Evolutionary conservation across 345 rosid species (phyloP), one percentile per base, ranked within the genome.

Genomic region (Hibiscus trionum): DNA sequence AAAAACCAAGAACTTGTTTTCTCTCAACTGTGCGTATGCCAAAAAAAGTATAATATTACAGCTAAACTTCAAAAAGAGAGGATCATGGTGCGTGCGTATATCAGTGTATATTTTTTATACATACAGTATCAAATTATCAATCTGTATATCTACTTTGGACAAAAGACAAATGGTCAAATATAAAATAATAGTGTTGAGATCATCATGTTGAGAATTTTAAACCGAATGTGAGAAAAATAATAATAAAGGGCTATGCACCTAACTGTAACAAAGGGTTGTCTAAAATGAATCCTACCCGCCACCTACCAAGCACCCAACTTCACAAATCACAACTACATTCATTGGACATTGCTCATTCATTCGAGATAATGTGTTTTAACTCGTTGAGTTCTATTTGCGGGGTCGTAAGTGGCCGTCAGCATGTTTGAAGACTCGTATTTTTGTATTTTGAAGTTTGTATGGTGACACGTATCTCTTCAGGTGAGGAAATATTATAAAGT

Each of bases 91-190:
- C 9, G 1, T 5, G 24, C 5, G 46, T 53, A 16, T 52, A 52
- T 52, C n/a, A 52, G 2, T 52, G 35, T 31, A 31, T 31, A 31
- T 31, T 27, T 27, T 27, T 27, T 27, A 27, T 27, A 27, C 29
- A 27, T 27, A 60, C 33, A 33, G 46, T 42, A 42, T 65, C 33
- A 21, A 67, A 29, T 66, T 11, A 57, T 77, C 53, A 10, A 8
- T 21, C 55, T 49, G 10, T 59, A 6, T 37, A 15, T 72, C 47
- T 50, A 17, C 33, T 56, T 21, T 37, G 46, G 29, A 66, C 33
- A 42, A 58, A 59, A 49, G 77, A 68, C 77, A 75, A 74, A 66
- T 17, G 52, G 77, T 74, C 72, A 66, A 66, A 44, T 58, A 11
- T 26, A 24, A 35, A 63, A 39, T 31, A 21, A 0, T 21, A 21